These are phyloP conservation scores for Panaeolus papilionaceus DNA, from an alignment of 768 basidiomycete species.

Conservation along the genomic window DNA sequence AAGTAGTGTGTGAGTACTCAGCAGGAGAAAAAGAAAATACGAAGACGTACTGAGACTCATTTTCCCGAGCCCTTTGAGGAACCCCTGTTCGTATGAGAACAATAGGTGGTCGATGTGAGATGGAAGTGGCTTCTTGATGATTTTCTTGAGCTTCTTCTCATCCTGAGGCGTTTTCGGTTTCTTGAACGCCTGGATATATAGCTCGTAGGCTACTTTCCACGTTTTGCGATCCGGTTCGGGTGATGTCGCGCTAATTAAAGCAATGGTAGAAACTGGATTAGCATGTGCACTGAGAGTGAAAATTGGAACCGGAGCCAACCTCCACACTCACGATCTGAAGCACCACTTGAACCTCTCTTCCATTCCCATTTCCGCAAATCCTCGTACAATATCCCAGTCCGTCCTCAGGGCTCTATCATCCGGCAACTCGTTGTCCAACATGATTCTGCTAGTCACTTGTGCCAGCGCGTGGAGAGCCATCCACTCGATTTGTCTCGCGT, in stretches of 20 bases:
- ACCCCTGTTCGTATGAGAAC: conserved; percentile 75
- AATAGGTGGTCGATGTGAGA: conserved; percentile 59
- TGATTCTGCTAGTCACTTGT: conserved; percentile 67
- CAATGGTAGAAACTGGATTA: not conserved
- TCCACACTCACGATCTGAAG: conserved; percentile 47
- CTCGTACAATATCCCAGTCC: conserved; percentile 61
- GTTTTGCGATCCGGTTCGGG: conserved; percentile 64
- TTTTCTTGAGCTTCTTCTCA: conserved; percentile 60
- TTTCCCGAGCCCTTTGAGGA: conserved; percentile 72
- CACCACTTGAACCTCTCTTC: conserved; percentile 67
- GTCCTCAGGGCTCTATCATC: conserved; percentile 46
- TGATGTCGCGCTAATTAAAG: conserved; percentile 23
- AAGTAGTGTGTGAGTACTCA: not conserved
- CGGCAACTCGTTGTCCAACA: conserved; percentile 58
- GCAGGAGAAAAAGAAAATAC: not conserved
- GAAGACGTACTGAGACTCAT: conserved; percentile 78
- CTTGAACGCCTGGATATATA: conserved; percentile 68
- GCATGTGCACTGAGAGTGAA: not conserved
- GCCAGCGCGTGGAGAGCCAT: conserved; percentile 78
- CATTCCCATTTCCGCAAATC: conserved; percentile 79
- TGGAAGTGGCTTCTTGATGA: conserved; percentile 58
- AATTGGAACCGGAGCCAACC: not conserved
- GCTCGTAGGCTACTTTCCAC: conserved; percentile 71
- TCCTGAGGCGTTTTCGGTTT: conserved; percentile 55
- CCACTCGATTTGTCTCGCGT: conserved; percentile 68